Percentiles rank a stretch among this genome's conserved stretches.
These are phyloP conservation scores for Papilionanthe hybrid DNA, from an alignment of 116 monocot genomes.

Conservation along the genomic window DNA sequence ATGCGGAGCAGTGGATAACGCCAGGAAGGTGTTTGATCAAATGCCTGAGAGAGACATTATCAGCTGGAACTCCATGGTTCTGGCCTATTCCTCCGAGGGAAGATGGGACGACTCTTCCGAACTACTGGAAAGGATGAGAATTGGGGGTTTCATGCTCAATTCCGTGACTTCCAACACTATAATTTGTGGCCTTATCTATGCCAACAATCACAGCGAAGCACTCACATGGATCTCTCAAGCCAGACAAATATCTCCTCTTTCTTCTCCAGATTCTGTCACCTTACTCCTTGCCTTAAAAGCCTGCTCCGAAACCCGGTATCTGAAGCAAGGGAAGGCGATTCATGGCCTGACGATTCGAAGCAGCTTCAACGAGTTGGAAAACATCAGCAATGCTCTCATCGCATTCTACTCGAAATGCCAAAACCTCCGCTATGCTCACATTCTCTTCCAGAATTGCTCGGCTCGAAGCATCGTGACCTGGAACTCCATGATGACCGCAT, in stretches of 20 bases:
- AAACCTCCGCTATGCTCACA: conserved; percentile 1
- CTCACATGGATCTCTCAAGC: conserved; percentile 19
- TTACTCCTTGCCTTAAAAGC: conserved; percentile 26
- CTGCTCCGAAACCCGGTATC: conserved; percentile 17
- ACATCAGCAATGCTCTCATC: conserved; percentile 25
- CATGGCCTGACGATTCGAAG: conserved; percentile 24
- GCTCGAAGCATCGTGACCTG: conserved; percentile 21
- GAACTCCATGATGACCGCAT: conserved; percentile 27
- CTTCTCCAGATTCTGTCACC: conserved; percentile 19
- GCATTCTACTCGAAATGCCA: conserved; percentile 28
- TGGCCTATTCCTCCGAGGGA: conserved; percentile 11
- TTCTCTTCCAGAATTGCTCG: conserved; percentile 13
- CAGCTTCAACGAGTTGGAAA: conserved; percentile 13
- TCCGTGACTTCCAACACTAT: conserved; percentile 34
- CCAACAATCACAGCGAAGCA: conserved; percentile 13
- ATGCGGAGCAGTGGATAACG: conserved; percentile 20
- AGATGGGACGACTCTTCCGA: conserved; percentile 6
- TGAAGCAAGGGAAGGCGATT: conserved; percentile 32
- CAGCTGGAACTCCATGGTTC: conserved; percentile 38
- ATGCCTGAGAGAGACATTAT: conserved; percentile 23
- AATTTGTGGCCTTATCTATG: conserved; percentile 18
- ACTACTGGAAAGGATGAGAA: conserved; percentile 12
- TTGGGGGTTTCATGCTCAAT: conserved; percentile 6
- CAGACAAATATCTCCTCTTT: neutral
- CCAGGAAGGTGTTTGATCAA: conserved; percentile 25